These are phyloP conservation scores for Camellia japonica DNA, from an alignment of 148 eudicot genomes.

Conservation along the genomic window DNA sequence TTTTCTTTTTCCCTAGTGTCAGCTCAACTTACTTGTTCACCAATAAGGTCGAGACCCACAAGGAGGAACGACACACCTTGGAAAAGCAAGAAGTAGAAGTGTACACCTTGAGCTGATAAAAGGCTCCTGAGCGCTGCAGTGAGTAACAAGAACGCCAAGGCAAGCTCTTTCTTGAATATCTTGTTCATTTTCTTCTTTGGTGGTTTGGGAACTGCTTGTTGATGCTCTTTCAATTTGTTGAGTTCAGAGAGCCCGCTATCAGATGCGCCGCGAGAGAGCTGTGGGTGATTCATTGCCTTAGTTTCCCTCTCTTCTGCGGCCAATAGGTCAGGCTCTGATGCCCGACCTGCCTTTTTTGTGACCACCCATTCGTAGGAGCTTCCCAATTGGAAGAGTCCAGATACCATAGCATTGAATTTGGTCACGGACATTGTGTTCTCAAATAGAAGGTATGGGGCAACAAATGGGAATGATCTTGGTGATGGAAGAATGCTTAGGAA, in stretches of 20 bases:
- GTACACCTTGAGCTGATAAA: constrained; percentile 78
- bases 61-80: constrained; percentile 75
- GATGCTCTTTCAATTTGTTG: constrained; percentile 44
- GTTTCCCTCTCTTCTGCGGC: constrained; percentile 51
- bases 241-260: constrained; percentile 58
- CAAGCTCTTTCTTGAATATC: constrained; percentile 65
- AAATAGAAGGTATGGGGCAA: constrained; percentile 78
- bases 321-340: constrained; percentile 59
- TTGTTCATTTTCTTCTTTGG: constrained; percentile 45
- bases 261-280: constrained; percentile 35
- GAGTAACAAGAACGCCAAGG: constrained; percentile 61
- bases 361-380: constrained; percentile 83
- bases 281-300: constrained; percentile 41
- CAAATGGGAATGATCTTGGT: constrained; percentile 77
- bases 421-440: constrained; percentile 94
- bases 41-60: constrained; percentile 78
- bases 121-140: constrained; percentile 74
- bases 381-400: constrained; percentile 75
- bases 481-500: constrained; percentile 72
- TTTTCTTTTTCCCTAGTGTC: background rate
- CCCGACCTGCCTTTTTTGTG: constrained; percentile 72
- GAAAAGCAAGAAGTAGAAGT: constrained; percentile 72
- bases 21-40: constrained; percentile 67
- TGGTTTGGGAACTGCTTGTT: constrained; percentile 21
- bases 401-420: constrained; percentile 84